Percentiles rank a stretch among this genome's conserved stretches.
phyloP scores from a whole-genome alignment of 192 early-diverging fungal species.

The Coemansia sp. region DNA sequence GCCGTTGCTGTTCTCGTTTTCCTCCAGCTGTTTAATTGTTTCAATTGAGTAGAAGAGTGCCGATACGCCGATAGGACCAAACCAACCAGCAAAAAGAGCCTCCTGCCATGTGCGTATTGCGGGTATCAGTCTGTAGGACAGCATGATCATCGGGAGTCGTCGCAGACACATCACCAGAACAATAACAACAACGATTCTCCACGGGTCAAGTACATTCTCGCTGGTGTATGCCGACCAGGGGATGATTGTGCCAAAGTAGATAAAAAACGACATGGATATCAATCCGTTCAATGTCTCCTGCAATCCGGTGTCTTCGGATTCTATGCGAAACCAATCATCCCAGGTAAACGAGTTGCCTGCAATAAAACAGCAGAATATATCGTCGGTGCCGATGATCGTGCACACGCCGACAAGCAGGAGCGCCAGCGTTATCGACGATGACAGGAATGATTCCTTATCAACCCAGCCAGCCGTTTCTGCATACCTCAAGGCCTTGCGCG shows the following conservation, averaged over 20 bases:
- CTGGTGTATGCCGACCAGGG: conserved; percentile 66
- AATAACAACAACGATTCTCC: conserved; percentile 66
- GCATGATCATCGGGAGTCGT: conserved; percentile 70
- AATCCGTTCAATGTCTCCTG: conserved; percentile 90
- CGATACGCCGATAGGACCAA: conserved; percentile 82
- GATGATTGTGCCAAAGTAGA: conserved; percentile 80
- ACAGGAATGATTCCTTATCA: conserved; percentile 84
- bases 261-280: conserved; percentile 84
- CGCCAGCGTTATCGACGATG: conserved; percentile 77
- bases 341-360: conserved; percentile 80
- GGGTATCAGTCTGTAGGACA: conserved; percentile 65
- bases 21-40: conserved; percentile 37
- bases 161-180: conserved; percentile 69
- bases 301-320: conserved; percentile 77
- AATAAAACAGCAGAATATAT: conserved; percentile 76
- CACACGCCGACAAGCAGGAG: conserved; percentile 69
- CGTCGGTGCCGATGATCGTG: conserved; percentile 71
- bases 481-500: conserved; percentile 67
- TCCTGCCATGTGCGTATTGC: conserved; percentile 71
- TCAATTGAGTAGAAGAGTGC: conserved; percentile 62
- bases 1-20: conserved; percentile 27
- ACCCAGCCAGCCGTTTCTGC: conserved; percentile 72
- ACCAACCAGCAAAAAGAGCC: conserved; percentile 85
- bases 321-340: conserved; percentile 90
- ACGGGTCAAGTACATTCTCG: conserved; percentile 54